Conservation (phyloP, 2,329 filamentous ascomycete species). For the Ilyonectria robusta region DNA sequence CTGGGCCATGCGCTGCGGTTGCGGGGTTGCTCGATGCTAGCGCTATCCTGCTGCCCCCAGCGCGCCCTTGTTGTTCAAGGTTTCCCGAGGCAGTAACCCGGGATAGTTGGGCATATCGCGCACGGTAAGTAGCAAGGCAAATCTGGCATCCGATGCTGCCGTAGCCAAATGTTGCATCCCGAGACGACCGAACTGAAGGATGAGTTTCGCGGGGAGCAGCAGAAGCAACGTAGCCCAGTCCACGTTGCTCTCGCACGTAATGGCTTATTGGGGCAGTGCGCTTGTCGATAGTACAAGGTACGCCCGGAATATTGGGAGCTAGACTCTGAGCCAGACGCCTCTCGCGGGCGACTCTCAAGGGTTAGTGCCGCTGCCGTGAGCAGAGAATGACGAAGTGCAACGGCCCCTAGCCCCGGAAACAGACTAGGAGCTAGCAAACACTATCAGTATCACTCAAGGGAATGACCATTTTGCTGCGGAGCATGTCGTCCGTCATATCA, state of each 20-base stretch:
- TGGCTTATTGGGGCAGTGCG: not conserved
- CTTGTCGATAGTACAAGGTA: not conserved
- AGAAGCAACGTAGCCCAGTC: not conserved
- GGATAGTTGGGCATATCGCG: slow-evolving; percentile 10
- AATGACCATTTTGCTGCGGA: slow-evolving; percentile 3
- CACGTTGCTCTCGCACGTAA: not conserved
- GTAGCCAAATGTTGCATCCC: slow-evolving; percentile 15
- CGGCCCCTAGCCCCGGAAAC: slow-evolving; percentile 12
- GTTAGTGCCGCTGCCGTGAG: slow-evolving; percentile 18
- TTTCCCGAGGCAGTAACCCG: slow-evolving; percentile 40
- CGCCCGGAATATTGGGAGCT: slow-evolving; percentile 4
- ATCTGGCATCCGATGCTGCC: slow-evolving; percentile 26
- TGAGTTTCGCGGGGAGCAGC: slow-evolving; percentile 8
- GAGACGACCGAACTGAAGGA: slow-evolving; percentile 22
- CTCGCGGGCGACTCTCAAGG: slow-evolving; percentile 24
- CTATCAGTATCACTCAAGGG: not conserved
- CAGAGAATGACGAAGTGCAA: slow-evolving; percentile 24
- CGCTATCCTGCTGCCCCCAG: slow-evolving; percentile 22
- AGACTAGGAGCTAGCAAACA: slow-evolving; percentile 12
- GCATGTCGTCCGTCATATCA: slow-evolving; percentile 34
- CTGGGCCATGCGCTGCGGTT: slow-evolving; percentile 34
- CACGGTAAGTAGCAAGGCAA: not conserved
- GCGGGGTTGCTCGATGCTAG: slow-evolving; percentile 46
- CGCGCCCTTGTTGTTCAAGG: slow-evolving; percentile 32
- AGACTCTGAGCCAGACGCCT: slow-evolving; percentile 18